Evolutionary conservation across 768 basidiomycete species (phyloP).

Genomic region (Goffeauzyma gilvescens): DNA sequence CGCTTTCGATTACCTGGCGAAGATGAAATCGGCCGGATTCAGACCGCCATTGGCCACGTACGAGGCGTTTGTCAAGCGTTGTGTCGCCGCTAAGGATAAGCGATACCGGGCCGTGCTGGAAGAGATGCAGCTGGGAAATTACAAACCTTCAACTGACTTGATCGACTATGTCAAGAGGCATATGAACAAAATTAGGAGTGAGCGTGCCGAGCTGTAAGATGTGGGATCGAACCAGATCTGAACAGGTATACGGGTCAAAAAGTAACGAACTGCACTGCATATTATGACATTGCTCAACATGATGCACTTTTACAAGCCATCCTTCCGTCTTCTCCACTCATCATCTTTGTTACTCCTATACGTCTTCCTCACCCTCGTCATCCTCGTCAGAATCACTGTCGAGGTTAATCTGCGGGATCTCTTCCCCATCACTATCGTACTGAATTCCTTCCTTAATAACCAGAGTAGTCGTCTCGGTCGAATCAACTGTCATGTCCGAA

Average conservation of each 20-base stretch:
- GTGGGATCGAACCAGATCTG: too few species aligned
- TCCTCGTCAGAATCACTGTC: background rate
- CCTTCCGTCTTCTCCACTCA: too few species aligned
- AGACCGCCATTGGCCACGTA: slow-evolving; percentile 42
- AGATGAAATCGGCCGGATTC: slow-evolving; percentile 53
- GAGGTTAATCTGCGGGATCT: background rate
- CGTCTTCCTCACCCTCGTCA: slow-evolving; percentile 6
- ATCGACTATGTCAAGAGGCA: slow-evolving; percentile 1
- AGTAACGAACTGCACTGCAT: too few species aligned
- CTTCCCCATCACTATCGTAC: background rate
- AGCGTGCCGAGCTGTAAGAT: too few species aligned
- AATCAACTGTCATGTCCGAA: background rate
- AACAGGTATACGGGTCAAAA: too few species aligned
- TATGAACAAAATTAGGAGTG: too few species aligned
- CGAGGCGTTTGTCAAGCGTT: slow-evolving; percentile 43
- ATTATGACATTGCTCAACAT: too few species aligned
- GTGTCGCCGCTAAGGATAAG: slow-evolving; percentile 41
- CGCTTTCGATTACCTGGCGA: slow-evolving; percentile 72
- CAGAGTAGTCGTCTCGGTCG: background rate
- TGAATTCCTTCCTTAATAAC: background rate
- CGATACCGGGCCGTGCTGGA: slow-evolving; percentile 48
- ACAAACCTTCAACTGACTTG: slow-evolving; percentile 5
- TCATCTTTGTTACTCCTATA: too few species aligned
- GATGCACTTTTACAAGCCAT: too few species aligned
- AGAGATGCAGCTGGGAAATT: slow-evolving; percentile 41